A percentile compares a stretch with the other conserved stretches of the same genome.
phyloP scores from a whole-genome alignment of 306 rosid genomes.

The Senna tora region DNA sequence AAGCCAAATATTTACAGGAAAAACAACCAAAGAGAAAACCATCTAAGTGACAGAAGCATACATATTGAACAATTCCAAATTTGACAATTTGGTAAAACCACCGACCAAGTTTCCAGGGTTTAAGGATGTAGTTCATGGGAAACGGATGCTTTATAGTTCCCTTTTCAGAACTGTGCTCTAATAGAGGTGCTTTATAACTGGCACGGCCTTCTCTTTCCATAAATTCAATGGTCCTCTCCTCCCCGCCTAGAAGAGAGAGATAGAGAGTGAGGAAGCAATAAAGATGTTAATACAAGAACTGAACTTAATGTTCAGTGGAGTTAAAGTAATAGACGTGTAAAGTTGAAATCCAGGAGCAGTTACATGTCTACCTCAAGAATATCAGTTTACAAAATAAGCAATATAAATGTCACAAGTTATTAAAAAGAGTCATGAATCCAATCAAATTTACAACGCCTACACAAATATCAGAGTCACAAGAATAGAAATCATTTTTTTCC shows the following conservation, averaged over 20 bases:
- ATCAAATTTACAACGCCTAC: slow-evolving; percentile 10
- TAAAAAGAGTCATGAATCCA: not conserved
- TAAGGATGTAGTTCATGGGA: slow-evolving; percentile 77
- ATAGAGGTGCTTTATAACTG: slow-evolving; percentile 68
- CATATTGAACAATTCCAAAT: slow-evolving; percentile 98
- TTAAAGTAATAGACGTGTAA: not conserved
- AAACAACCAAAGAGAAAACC: slow-evolving; percentile 1
- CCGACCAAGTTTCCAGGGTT: slow-evolving; percentile 90
- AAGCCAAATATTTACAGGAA: slow-evolving; percentile 28
- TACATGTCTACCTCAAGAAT: not conserved
- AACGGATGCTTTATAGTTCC: slow-evolving; percentile 84
- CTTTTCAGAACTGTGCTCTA: slow-evolving; percentile 56
- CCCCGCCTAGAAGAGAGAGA: slow-evolving; percentile 65
- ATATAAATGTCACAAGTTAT: not conserved
- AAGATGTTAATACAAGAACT: not conserved
- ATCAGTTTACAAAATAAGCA: not conserved
- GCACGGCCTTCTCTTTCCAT: slow-evolving; percentile 89
- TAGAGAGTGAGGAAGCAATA: not conserved
- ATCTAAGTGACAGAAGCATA: slow-evolving; percentile 52
- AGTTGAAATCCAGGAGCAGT: slow-evolving; percentile 1
- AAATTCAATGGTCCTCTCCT: slow-evolving; percentile 86
- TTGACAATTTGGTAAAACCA: slow-evolving; percentile 90
- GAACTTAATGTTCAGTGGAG: not conserved
- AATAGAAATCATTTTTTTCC: not conserved
- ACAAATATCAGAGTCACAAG: not conserved